phyloP scores from a whole-genome alignment of 768 basidiomycete species.

The Rhodotorula diobovata region DNA sequence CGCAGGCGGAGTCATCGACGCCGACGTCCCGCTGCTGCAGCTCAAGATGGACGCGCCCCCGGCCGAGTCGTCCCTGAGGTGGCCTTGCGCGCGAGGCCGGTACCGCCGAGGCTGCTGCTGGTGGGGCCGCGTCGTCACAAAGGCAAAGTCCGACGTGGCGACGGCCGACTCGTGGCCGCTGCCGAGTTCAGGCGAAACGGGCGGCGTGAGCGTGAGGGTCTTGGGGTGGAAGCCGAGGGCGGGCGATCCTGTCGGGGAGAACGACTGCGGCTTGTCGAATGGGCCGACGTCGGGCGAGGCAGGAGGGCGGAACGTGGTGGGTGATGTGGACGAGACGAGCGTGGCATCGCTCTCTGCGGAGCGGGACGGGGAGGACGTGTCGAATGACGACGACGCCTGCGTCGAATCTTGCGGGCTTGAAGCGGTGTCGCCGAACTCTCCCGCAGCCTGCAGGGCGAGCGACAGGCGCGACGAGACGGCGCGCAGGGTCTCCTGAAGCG shows the following conservation, averaged over 20 bases:
- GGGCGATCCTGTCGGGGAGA: background rate
- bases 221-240: conserved; percentile 9
- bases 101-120: conserved; percentile 3
- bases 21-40: background rate
- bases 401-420: background rate
- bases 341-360: background rate
- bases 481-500: conserved; percentile 2
- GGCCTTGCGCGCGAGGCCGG: background rate
- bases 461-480: conserved; percentile 15
- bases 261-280: background rate
- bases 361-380: background rate
- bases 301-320: background rate
- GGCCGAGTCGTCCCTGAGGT: background rate
- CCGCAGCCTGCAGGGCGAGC: conserved; percentile 7
- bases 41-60: background rate
- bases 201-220: conserved; percentile 20
- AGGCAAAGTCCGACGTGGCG: background rate
- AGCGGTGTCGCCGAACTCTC: background rate
- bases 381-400: background rate
- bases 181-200: conserved; percentile 9
- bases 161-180: no score
- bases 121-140: conserved; percentile 14
- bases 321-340: background rate
- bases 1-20: background rate
- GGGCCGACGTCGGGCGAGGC: conserved; percentile 6